Base-by-base conservation (phyloP, 2,329 filamentous ascomycete species). In the Sarocladium strictum region DNA sequence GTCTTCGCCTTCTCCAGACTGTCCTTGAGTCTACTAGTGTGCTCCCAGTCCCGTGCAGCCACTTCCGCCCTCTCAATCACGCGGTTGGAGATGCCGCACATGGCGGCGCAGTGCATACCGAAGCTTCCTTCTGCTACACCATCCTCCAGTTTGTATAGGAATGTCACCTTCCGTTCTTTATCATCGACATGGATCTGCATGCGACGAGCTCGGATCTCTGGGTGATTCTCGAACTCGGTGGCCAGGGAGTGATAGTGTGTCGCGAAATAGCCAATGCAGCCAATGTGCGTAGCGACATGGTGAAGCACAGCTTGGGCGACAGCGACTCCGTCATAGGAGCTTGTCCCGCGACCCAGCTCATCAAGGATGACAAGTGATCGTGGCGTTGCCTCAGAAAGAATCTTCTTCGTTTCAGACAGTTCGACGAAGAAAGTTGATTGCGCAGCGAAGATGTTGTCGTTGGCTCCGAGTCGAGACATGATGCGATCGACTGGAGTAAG, bases 361-460 rank as follows among this genome's bases (percentile, higher is more conserved):
- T 99, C 94, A 1, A 99, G 83, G 62, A 99, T 99, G 54, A 99
- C 94, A 1, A 99, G 83, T 0, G 91, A 97, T 11, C 93, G 89
- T 0, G 93, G 88, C 0, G 93, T 97, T 0, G 94, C 94, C 72
- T 97, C 94, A 0, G 90, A 85, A 1, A 99, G 79, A 52, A 99
- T 99, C 77, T 97, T 97, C 76, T 97, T 96, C 0, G 94, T 99
- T 69, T 99, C 94, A 0, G 91, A 92, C 2, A 99, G 76, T 71
- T 99, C 94, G 26, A 99, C 93, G 65, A 99, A 97, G 77, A 99
- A 99, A 2, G 94, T 99, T 14, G 90, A 96, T 69, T 99, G 94
- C 0, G 93, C 90, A 1, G 93, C 94, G 67, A 99, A 97, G 63
- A 99, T 99, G 70, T 97, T 97, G 81, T 99, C 94, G 65, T 97